phyloP scores from a whole-genome alignment of 129 eudicot species.

The Saposhnikovia divaricata region DNA sequence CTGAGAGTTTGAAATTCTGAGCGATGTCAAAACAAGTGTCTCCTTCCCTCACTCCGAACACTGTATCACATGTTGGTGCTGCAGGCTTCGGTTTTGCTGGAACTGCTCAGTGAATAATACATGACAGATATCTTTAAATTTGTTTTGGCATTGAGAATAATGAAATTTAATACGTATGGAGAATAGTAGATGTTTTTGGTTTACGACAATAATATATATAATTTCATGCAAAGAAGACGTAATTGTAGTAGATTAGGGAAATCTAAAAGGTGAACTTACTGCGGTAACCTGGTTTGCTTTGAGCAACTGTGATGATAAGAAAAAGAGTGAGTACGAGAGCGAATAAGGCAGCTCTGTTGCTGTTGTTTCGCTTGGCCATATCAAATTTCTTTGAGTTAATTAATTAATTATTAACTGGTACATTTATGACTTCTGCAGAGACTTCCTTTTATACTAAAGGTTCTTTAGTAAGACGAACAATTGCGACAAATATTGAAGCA shows the following conservation, averaged over 20 bases:
- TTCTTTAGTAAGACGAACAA: not conserved
- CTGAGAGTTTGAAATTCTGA: constrained; percentile 16
- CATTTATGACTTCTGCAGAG: not conserved
- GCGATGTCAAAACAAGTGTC: constrained; percentile 42
- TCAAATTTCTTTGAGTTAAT: not conserved
- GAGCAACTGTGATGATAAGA: constrained; percentile 8
- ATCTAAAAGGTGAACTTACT: not conserved
- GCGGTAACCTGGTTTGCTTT: constrained; percentile 1
- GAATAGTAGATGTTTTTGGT: too few species aligned
- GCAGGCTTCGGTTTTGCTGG: not conserved
- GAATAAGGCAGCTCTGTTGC: constrained; percentile 1
- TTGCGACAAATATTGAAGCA: constrained; percentile 1
- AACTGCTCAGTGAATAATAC: not conserved
- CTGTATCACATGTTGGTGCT: constrained; percentile 16
- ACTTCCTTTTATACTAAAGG: not conserved
- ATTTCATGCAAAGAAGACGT: not conserved
- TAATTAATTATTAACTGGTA: not conserved
- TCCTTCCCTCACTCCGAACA: constrained; percentile 31
- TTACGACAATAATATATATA: not conserved
- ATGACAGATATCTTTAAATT: not conserved
- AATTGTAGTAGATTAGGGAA: not conserved
- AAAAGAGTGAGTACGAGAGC: constrained; percentile 7
- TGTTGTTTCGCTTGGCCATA: constrained; percentile 2
- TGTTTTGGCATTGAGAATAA: not conserved
- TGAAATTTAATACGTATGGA: not conserved